Evolutionary conservation across 2,329 filamentous ascomycete genomes (phyloP), one percentile per base, ranked within the genome.

Genomic region (Phyllosticta citrichinensis): DNA sequence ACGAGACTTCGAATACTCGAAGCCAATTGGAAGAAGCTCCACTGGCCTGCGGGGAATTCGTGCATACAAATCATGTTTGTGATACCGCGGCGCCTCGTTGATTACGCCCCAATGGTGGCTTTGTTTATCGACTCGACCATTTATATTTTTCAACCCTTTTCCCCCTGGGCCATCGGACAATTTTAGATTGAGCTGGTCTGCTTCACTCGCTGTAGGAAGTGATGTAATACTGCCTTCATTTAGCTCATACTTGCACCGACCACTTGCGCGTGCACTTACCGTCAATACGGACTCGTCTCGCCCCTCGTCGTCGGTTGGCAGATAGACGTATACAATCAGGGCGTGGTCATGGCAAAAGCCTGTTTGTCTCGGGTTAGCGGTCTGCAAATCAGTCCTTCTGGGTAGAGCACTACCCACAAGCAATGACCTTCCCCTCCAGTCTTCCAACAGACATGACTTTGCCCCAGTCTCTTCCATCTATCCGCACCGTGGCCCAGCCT

Each of bases 381-480:
- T 25, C 53, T 60, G 58, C 52, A n/a, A 25, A 20, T 35, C 22
- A 5, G n/a, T 40, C 55, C 33, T 24, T 35, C 56, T 24, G 20
- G 5, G 35, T 30, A 69, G 60, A 57, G 22, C 50, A 50, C 35
- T 12, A 70, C 83, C 76, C 65, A 86, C 92, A 97, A 61, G 92
- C 94, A 77, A 97, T 94, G 57, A 97, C 93, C 66, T 91, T 82
- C 0, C 91, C 93, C 67, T 94, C 93, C 30, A 97, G 77, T 57
- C 92, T 81, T 1, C 93, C 93, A 12, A 97, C 92, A 72, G 91
- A 95, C 66, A 99, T 79, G n/a, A 97, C 93, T 66, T 84, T 85
- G 33, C 91, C 91, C 93, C 94, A 97, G 72, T 99, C 94, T 72
- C 86, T 88, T 35, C 91, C 94, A 75, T 97, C 94, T 24, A 97